These are phyloP conservation scores for Trypanosoma vivax DNA, from an alignment of 208 protist species.

Conservation along the genomic window DNA sequence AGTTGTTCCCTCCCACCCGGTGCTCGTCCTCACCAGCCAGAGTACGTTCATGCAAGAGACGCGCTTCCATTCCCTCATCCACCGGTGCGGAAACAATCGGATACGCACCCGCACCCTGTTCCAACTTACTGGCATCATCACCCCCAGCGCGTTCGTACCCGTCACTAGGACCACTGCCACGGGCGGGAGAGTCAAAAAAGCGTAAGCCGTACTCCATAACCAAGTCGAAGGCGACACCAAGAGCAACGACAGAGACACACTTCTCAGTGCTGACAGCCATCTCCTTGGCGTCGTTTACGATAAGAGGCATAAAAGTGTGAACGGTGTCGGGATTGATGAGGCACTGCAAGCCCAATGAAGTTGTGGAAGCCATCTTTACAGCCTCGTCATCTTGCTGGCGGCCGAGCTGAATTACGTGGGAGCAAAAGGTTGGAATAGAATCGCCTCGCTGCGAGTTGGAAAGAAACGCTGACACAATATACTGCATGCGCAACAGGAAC, in stretches of 20 bases:
- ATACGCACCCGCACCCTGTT: background rate
- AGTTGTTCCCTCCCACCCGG: constrained; percentile 60
- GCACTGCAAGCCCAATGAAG: constrained; percentile 76
- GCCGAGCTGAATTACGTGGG: constrained; percentile 83
- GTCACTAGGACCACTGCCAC: background rate
- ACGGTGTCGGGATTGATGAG: constrained; percentile 80
- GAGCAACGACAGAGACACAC: constrained; percentile 53
- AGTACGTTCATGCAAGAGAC: constrained; percentile 67
- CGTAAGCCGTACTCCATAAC: constrained; percentile 84
- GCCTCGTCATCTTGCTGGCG: constrained; percentile 64
- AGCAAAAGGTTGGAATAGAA: constrained; percentile 69
- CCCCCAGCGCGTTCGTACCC: background rate
- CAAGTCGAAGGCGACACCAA: constrained; percentile 75
- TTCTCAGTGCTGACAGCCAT: constrained; percentile 7
- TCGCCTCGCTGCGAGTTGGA: constrained; percentile 75
- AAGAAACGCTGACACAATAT: constrained; percentile 78
- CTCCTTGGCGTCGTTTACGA: constrained; percentile 58
- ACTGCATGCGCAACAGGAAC: constrained; percentile 87
- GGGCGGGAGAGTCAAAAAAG: constrained; percentile 59
- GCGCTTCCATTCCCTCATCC: constrained; percentile 23
- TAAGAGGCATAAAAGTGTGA: constrained; percentile 87
- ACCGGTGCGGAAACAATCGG: constrained; percentile 23
- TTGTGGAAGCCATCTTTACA: constrained; percentile 71
- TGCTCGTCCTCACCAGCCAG: constrained; percentile 79
- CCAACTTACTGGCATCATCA: background rate